phyloP scores from a whole-genome alignment of 1,139 yeast genomes.

The Pichia cactophila region DNA sequence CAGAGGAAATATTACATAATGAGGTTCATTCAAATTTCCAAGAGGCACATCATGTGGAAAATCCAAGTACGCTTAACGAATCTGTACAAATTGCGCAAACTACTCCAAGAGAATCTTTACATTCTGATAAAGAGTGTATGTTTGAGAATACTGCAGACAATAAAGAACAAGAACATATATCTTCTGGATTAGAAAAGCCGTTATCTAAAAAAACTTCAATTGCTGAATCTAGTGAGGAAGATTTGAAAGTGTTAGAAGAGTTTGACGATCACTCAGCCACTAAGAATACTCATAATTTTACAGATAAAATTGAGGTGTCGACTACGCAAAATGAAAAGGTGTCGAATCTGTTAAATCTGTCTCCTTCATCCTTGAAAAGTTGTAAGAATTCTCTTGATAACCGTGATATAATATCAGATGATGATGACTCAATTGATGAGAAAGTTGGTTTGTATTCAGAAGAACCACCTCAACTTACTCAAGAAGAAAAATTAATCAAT shows the following conservation, averaged over 20 bases:
- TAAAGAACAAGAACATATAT: no score
- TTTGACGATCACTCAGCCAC: background rate
- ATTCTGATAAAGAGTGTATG: background rate
- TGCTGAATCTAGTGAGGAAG: background rate
- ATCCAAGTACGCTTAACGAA: conserved; percentile 6
- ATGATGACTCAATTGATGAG: conserved; percentile 1
- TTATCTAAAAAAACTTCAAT: background rate
- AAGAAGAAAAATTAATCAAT: conserved; percentile 3
- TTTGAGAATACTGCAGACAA: no score
- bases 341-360: no score
- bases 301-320: no score
- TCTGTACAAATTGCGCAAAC: background rate
- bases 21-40: background rate
- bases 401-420: background rate
- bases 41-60: background rate
- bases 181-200: background rate
- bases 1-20: background rate
- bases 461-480: background rate
- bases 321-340: no score
- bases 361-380: no score
- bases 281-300: no score
- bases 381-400: no score
- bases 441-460: background rate
- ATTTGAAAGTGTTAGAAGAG: background rate
- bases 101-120: no score